These are phyloP conservation scores for Capsicum pubescens DNA, from an alignment of 257 asterid species.

Conservation along the genomic window DNA sequence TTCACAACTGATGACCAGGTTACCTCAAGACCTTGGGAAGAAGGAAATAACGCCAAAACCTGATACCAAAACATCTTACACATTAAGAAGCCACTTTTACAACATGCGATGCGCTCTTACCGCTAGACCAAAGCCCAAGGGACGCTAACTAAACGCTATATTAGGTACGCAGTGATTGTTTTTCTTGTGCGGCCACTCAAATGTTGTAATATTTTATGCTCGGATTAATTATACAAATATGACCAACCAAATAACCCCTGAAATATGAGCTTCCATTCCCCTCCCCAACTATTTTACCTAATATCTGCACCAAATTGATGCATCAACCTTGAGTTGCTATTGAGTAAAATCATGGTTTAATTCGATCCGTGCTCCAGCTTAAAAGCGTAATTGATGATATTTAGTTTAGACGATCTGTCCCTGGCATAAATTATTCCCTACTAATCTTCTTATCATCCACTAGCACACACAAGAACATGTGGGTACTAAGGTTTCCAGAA, in stretches of 20 bases:
- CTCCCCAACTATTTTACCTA: too few species aligned
- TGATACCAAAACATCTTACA: slow-evolving; percentile 36
- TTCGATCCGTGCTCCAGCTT: slow-evolving; percentile 9
- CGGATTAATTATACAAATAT: background rate
- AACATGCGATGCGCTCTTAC: background rate
- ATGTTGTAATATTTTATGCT: background rate
- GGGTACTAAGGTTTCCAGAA: background rate
- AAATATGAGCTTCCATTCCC: too few species aligned
- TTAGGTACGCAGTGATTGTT: background rate
- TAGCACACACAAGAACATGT: background rate
- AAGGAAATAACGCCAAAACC: slow-evolving; percentile 92
- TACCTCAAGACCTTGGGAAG: slow-evolving; percentile 92
- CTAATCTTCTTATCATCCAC: background rate
- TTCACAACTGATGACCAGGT: slow-evolving; percentile 98
- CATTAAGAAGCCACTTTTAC: background rate
- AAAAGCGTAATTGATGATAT: background rate
- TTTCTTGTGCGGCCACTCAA: background rate
- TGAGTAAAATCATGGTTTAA: background rate
- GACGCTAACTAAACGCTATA: background rate
- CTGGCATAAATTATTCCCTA: background rate
- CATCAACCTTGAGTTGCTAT: background rate
- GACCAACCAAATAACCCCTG: too few species aligned
- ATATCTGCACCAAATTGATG: too few species aligned
- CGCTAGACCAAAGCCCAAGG: background rate
- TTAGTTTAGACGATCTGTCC: background rate